Conservation (phyloP, 495 filamentous ascomycete species). For the Terfezia claveryi region DNA sequence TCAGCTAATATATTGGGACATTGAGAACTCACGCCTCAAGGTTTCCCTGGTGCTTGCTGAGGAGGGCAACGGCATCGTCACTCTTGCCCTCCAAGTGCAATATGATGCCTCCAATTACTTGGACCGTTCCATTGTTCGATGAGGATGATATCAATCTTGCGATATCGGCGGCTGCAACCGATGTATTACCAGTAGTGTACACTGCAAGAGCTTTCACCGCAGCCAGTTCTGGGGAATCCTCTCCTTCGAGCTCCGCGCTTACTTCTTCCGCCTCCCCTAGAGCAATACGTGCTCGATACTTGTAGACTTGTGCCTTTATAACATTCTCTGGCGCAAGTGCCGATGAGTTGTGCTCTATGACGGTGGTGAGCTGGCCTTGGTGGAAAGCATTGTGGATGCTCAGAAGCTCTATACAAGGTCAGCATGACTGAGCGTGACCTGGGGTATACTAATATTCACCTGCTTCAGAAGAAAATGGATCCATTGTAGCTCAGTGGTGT, state of each 20-base stretch:
- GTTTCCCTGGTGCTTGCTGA: constrained; percentile 62
- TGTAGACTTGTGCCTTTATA: constrained; percentile 54
- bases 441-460: constrained; percentile 23
- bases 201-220: constrained; percentile 62
- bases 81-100: constrained; percentile 51
- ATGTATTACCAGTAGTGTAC: constrained; percentile 34
- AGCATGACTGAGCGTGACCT: constrained; percentile 3
- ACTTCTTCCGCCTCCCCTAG: constrained; percentile 54
- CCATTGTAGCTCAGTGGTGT: constrained; percentile 32
- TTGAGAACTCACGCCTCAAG: constrained; percentile 50
- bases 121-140: constrained; percentile 57
- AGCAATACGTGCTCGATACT: constrained; percentile 62
- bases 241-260: constrained; percentile 40
- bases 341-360: constrained; percentile 58
- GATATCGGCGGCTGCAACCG: constrained; percentile 36
- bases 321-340: constrained; percentile 54
- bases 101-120: constrained; percentile 57
- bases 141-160: constrained; percentile 42
- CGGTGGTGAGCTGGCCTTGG: constrained; percentile 67
- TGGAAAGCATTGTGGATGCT: constrained; percentile 92
- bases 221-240: constrained; percentile 47
- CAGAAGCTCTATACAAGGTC: constrained; percentile 47
- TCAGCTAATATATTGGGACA: background rate
- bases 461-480: constrained; percentile 87
- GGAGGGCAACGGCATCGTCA: constrained; percentile 60